Conservation (phyloP, 257 asterid species). For the Capsicum chinense region DNA sequence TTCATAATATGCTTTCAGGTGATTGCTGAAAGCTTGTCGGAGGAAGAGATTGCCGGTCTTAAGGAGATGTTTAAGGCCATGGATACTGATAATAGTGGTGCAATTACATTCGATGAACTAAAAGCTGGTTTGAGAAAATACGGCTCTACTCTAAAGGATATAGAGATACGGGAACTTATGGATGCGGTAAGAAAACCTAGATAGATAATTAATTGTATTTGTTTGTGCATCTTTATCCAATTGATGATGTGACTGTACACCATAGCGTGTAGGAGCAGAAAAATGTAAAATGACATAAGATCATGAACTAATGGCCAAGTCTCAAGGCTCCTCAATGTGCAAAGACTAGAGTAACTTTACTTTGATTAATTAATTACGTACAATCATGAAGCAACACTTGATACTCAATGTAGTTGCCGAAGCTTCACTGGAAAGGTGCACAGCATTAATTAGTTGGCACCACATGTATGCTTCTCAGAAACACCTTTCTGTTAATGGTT, state of each 20-base stretch:
- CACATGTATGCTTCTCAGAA: constrained; percentile 8
- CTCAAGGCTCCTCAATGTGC: constrained; percentile 1
- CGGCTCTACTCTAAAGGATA: constrained; percentile 86
- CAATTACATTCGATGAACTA: constrained; percentile 94
- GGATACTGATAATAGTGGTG: constrained; percentile 95
- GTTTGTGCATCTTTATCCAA: constrained; percentile 16
- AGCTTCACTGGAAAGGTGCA: constrained; percentile 19
- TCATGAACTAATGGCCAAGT: not conserved
- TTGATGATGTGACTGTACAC: not conserved
- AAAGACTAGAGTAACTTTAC: constrained; percentile 13
- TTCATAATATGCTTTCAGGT: constrained; percentile 58
- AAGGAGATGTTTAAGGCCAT: constrained; percentile 90
- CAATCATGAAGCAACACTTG: constrained; percentile 18
- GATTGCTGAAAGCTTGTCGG: constrained; percentile 94
- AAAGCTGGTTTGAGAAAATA: constrained; percentile 90
- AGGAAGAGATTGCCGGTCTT: constrained; percentile 93
- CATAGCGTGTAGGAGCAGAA: not conserved
- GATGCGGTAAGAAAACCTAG: constrained; percentile 70
- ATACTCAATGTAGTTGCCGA: constrained; percentile 4
- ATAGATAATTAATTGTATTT: constrained; percentile 17
- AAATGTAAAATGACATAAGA: not conserved
- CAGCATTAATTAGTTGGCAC: not conserved
- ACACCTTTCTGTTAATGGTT: constrained; percentile 9
- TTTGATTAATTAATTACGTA: not conserved
- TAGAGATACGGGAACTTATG: constrained; percentile 91